Conservation (phyloP, 2,329 filamentous ascomycete species). For the Colletotrichum sp. region DNA sequence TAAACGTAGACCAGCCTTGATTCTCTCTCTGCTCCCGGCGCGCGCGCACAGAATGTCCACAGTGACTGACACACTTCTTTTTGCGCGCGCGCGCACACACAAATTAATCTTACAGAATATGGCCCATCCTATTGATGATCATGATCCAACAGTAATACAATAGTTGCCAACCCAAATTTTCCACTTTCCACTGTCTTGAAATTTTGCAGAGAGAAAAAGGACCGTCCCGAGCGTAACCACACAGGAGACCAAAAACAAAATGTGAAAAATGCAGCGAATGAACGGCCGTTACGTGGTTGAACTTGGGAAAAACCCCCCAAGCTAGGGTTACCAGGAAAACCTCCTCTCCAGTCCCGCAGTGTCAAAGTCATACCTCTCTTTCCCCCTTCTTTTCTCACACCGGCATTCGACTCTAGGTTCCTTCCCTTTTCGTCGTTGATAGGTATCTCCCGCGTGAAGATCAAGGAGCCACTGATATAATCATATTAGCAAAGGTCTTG, state of each 20-base stretch:
- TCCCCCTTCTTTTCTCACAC: not conserved
- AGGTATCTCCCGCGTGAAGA: not conserved
- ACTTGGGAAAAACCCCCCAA: constrained; percentile 5
- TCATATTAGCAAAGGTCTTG: constrained; percentile 8
- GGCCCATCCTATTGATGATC: not conserved
- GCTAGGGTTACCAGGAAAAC: constrained; percentile 8
- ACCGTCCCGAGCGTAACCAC: not conserved
- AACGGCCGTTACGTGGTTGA: constrained; percentile 21
- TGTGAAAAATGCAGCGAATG: constrained; percentile 15
- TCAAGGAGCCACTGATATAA: constrained; percentile 3
- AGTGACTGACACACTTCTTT: not conserved
- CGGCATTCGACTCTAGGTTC: not conserved
- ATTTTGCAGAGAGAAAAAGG: not conserved
- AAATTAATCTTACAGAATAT: constrained; percentile 9
- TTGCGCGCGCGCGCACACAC: not conserved
- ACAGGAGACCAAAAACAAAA: not conserved
- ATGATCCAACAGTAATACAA: not conserved
- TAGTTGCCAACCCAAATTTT: not conserved
- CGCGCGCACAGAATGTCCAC: constrained; percentile 5
- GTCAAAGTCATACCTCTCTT: not conserved
- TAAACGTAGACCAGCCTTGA: not conserved
- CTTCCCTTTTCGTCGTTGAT: not conserved
- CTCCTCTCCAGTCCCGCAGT: constrained; percentile 13
- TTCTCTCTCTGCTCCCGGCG: not conserved
- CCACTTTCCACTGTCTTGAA: not conserved